A percentile compares a stretch with the other conserved stretches of the same genome.
Evolutionary conservation across 2,329 filamentous ascomycete genomes (phyloP).

Genomic region (Aspergillus sp.): DNA sequence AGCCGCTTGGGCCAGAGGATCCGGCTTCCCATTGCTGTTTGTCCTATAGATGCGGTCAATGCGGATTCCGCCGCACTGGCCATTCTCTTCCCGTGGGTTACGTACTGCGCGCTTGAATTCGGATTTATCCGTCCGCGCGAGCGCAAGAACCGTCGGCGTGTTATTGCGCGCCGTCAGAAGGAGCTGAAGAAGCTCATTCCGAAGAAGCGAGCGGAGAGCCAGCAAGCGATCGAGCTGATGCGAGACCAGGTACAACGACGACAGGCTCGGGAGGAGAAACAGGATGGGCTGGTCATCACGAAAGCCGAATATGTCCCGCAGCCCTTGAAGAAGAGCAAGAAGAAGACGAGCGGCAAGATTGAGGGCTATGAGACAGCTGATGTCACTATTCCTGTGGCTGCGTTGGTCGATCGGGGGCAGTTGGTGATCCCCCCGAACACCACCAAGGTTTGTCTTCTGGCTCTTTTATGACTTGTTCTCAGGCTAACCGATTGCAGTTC

Average conservation of each 20-base stretch:
- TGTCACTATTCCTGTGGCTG: constrained; percentile 44
- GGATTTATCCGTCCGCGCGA: constrained; percentile 39
- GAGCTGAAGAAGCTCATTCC: constrained; percentile 35
- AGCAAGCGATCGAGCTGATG: constrained; percentile 41
- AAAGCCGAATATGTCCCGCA: constrained; percentile 42
- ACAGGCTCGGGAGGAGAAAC: constrained; percentile 33
- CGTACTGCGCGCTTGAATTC: constrained; percentile 42
- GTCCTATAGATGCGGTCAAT: constrained; percentile 31
- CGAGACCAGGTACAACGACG: constrained; percentile 36
- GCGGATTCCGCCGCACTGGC: constrained; percentile 34
- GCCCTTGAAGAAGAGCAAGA: constrained; percentile 25
- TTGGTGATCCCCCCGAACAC: constrained; percentile 34
- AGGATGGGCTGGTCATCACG: constrained; percentile 38
- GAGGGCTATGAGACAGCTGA: constrained; percentile 31
- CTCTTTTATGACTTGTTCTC: background rate
- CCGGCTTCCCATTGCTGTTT: constrained; percentile 37
- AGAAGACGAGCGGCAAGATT: constrained; percentile 8
- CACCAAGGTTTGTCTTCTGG: constrained; percentile 30
- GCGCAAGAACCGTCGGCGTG: constrained; percentile 32
- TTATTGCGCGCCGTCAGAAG: constrained; percentile 34
- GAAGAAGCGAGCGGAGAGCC: constrained; percentile 35
- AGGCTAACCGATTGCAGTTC: constrained; percentile 30
- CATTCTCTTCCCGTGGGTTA: constrained; percentile 36
- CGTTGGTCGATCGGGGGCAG: constrained; percentile 42
- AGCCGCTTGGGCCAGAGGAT: constrained; percentile 40